Evolutionary conservation across 129 eudicot species (phyloP).

Genomic region (Pittosporum tobira): DNA sequence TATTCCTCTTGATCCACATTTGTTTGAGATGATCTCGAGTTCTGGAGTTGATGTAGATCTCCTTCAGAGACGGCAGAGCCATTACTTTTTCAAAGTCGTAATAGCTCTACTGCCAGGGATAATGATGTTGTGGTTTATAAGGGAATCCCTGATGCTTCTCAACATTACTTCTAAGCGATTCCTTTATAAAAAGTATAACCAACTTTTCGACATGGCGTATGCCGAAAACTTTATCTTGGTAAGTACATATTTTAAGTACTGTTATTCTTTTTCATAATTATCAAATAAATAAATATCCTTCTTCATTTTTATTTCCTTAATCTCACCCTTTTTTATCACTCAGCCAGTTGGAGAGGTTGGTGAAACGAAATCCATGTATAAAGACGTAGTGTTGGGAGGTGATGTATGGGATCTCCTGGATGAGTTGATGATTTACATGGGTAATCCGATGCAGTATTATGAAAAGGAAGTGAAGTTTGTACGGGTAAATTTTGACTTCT

Average conservation of each 20-base stretch:
- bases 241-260: conserved; percentile 9
- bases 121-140: conserved; percentile 65
- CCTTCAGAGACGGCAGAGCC: conserved; percentile 63
- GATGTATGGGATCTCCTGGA: conserved; percentile 98
- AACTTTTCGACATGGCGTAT: conserved; percentile 72
- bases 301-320: conserved; percentile 20
- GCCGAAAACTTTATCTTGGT: conserved; percentile 88
- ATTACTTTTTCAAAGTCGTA: conserved; percentile 60
- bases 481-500: conserved; percentile 43
- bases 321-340: conserved; percentile 11
- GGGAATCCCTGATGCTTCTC: conserved; percentile 63
- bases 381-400: conserved; percentile 87
- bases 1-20: conserved; percentile 92
- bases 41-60: conserved; percentile 92
- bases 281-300: no score
- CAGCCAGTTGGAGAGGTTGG: conserved; percentile 82
- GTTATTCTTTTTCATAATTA: conserved; percentile 6
- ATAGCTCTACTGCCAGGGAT: conserved; percentile 70
- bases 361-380: conserved; percentile 70
- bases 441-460: conserved; percentile 80
- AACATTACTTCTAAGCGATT: conserved; percentile 46
- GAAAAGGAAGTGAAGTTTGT: conserved; percentile 88
- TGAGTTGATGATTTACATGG: conserved; percentile 87
- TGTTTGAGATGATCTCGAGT: conserved; percentile 75
- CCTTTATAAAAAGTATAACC: conserved; percentile 64